phyloP scores from a whole-genome alignment of 352 stramenopile genomes.

The Pythium apleroticum region DNA sequence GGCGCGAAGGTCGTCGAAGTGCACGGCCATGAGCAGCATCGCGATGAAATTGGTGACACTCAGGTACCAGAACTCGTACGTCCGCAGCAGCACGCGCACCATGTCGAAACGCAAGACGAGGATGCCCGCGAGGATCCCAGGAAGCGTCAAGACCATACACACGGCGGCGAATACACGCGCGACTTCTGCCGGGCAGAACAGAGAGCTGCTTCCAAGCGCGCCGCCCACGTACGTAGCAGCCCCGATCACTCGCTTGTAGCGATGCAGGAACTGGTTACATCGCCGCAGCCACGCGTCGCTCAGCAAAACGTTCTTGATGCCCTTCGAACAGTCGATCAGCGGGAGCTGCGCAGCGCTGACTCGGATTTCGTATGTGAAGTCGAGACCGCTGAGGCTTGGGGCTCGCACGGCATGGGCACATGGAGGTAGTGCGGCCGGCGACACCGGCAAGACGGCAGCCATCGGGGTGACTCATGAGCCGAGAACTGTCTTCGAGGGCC shows the following conservation, averaged over 20 bases:
- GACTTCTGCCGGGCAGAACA: constrained; percentile 4
- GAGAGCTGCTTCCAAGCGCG: not conserved
- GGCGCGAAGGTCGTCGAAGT: constrained; percentile 18
- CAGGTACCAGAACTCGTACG: constrained; percentile 40
- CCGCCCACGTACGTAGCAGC: not conserved
- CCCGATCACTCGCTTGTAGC: constrained; percentile 9
- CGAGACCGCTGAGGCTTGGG: not conserved
- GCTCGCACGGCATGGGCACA: not conserved
- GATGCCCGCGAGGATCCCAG: not conserved
- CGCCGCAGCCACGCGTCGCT: not conserved
- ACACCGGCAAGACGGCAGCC: not conserved
- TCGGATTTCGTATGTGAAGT: constrained; percentile 11
- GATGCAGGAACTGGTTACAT: constrained; percentile 5
- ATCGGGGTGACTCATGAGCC: not conserved
- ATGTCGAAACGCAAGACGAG: constrained; percentile 30
- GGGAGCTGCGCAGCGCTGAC: constrained; percentile 11
- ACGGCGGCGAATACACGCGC: not conserved
- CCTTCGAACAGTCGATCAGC: constrained; percentile 15
- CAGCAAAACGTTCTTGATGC: constrained; percentile 22
- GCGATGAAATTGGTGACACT: constrained; percentile 22
- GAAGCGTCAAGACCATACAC: constrained; percentile 7
- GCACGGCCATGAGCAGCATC: constrained; percentile 10
- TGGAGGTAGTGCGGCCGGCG: not conserved
- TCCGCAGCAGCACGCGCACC: constrained; percentile 18
- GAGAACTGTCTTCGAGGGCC: not conserved